Evolutionary conservation across 1,139 yeast species (phyloP).

Genomic region (Scheffersomyces quercinus): DNA sequence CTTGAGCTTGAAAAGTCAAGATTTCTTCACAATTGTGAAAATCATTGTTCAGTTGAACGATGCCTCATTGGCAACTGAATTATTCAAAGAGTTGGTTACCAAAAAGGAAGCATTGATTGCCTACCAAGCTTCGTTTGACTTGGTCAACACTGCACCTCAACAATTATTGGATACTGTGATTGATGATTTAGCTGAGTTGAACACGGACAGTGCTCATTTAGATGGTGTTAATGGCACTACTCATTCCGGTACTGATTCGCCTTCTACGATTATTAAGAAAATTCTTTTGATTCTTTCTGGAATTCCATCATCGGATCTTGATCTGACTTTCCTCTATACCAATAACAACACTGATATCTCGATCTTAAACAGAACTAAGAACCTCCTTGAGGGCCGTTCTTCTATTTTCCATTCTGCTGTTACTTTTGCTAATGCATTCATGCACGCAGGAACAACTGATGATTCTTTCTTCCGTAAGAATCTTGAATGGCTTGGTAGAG

Average conservation of each 20-base stretch:
- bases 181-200: constrained; percentile 41
- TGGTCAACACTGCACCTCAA: constrained; percentile 92
- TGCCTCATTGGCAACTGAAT: constrained; percentile 60
- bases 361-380: constrained; percentile 79
- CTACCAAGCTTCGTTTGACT: constrained; percentile 93
- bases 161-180: constrained; percentile 71
- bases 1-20: constrained; percentile 66
- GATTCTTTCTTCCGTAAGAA: constrained; percentile 90
- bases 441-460: constrained; percentile 96
- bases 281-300: constrained; percentile 80
- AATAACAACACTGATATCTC: constrained; percentile 86
- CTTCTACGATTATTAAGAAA: constrained; percentile 21
- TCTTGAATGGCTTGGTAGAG: constrained; percentile 94
- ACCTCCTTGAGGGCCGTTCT: constrained; percentile 83
- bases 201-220: constrained; percentile 23
- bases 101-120: constrained; percentile 55
- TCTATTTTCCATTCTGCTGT: constrained; percentile 96
- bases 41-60: constrained; percentile 89
- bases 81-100: constrained; percentile 61
- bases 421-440: constrained; percentile 89
- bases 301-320: constrained; percentile 91
- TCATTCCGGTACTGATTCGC: not conserved
- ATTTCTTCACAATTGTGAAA: constrained; percentile 75
- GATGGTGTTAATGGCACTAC: constrained; percentile 29
- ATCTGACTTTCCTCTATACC: constrained; percentile 81